Evolutionary conservation across 805 yeast species (phyloP), one percentile per base, ranked within the genome.

Genomic region (Wickerhamomyces silvicola): DNA sequence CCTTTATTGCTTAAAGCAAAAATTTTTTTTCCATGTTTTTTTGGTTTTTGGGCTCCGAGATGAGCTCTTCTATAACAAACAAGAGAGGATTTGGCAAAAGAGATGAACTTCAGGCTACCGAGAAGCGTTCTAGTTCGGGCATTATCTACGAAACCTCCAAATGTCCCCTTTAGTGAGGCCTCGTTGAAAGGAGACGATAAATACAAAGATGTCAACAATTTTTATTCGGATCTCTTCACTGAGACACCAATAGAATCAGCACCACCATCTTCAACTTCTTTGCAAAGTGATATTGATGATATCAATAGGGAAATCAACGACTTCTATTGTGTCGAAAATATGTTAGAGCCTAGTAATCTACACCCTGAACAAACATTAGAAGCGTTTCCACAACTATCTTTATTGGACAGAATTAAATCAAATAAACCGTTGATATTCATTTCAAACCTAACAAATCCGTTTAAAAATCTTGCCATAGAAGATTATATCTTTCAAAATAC

Each of bases 401-500:
- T 59, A 4, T 40, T 50, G n/a, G 26, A 43, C 1, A 30, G 41
- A 7, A 53, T 56, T 4, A 42, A 42, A 23, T 24, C 39, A 2
- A 30, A 28, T 18, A 43, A 46, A n/a, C 79, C 85, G 5, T 57
- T 78, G 13, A 62, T 78, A 2, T 64, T 84, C 21, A 52, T 79
- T 1, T 75, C 95, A 1, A 59, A 59, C 17, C 62, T 81, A 9
- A 52, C 60, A 3, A 70, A 81, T 44, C 97, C 97, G 2, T 76
- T 65, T 46, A 45, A 75, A 31, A 92, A 92, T 50, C 61, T 92
- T 11, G 86, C 96, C 2, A 46, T 87, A 5, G 99, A 92, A 46
- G 81, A 83, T 43, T 81, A 72, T 47, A 61, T 92, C 1, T 92
- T 83, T 54, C 67, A 68, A 32, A 55, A 68, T 13, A 74, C 81